Base-by-base conservation (phyloP, 495 filamentous ascomycete species). In the Lophiotrema nucula region DNA sequence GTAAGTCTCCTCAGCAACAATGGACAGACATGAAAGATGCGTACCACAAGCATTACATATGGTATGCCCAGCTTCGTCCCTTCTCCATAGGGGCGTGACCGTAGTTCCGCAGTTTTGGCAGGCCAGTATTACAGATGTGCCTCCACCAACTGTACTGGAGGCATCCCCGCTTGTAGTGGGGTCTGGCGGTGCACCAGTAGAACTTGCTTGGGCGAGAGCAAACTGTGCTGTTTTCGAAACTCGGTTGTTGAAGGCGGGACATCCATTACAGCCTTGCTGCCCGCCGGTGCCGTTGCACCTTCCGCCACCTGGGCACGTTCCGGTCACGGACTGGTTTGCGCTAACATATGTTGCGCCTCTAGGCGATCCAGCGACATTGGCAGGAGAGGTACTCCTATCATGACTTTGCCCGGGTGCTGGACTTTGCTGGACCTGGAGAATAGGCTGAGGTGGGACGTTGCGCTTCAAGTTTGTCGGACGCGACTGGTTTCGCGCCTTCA, bases 31-130 rank as follows among this genome's bases (percentile, higher is more conserved):
- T 23, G 51, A 60, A 79, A 21, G 39, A 60, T 79, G 48, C 89
- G 67, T 81, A 96, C 93, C 93, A 73, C 93, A 98, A 49, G 93
- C 93, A 76, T 98, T 98, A 76, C 93, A 98, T 58, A 98, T 97
- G 3, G 91, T 96, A 76, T 97, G 90, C 13, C 95, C 95, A 62
- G 84, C 83, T 71, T 96, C 93, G 70, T 97, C 93, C 61, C 93
- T 84, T 65, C 93, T 81, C 93, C 93, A 99, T 24, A 99, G 76
- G 12, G 93, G 93, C 24, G 93, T 99, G 57, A 97, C 89, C 1
- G 92, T 97, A 35, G 95, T 99, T 16, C 87, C 89, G 72, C 93
- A 99, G 67, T 99, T 99, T 66, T 97, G 92, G 64, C 93, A 99
- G 18, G 93, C 90, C 48, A 95, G 87, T 23, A 97, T 81, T 23